Conservation (phyloP, 352 stramenopile genomes). For the Globisporangium alternatum region DNA sequence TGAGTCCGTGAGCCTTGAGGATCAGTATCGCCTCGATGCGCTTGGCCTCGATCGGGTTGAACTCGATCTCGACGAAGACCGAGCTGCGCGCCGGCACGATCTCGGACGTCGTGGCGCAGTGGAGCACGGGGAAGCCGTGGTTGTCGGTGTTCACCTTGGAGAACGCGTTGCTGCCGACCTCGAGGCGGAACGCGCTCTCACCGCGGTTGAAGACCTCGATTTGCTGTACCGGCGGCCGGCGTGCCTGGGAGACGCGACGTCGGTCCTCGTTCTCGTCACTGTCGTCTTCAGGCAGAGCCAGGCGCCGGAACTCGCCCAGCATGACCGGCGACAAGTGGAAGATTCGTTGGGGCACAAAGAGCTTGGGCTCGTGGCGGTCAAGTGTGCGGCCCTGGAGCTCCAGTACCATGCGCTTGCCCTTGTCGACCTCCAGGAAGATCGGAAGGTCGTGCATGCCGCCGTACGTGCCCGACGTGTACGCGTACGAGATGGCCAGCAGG, state of each 20-base stretch:
- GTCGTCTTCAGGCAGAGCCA: neutral
- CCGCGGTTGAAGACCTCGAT: conserved; percentile 77
- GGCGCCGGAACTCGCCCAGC: conserved; percentile 56
- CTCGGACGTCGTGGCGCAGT: conserved; percentile 44
- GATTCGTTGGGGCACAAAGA: conserved; percentile 59
- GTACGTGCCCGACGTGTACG: conserved; percentile 70
- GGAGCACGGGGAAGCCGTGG: conserved; percentile 55
- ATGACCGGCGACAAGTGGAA: conserved; percentile 70
- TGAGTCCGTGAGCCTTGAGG: conserved; percentile 66
- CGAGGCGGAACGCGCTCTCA: conserved; percentile 62
- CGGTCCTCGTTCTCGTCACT: conserved; percentile 9
- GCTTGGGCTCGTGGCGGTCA: conserved; percentile 45
- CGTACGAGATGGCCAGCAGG: conserved; percentile 62
- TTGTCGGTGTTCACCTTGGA: conserved; percentile 48
- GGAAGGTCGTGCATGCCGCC: conserved; percentile 83
- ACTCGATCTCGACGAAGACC: conserved; percentile 69
- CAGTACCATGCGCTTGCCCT: conserved; percentile 89
- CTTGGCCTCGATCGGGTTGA: conserved; percentile 66
- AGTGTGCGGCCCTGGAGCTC: conserved; percentile 85
- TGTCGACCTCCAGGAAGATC: conserved; percentile 83
- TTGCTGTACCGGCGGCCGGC: conserved; percentile 55
- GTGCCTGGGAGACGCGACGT: neutral
- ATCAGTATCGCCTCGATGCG: conserved; percentile 49
- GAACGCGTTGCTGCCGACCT: conserved; percentile 58
- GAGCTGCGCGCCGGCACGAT: conserved; percentile 63